Evolutionary conservation across 768 basidiomycete genomes (phyloP).

Genomic region (Tricholomella constricta): DNA sequence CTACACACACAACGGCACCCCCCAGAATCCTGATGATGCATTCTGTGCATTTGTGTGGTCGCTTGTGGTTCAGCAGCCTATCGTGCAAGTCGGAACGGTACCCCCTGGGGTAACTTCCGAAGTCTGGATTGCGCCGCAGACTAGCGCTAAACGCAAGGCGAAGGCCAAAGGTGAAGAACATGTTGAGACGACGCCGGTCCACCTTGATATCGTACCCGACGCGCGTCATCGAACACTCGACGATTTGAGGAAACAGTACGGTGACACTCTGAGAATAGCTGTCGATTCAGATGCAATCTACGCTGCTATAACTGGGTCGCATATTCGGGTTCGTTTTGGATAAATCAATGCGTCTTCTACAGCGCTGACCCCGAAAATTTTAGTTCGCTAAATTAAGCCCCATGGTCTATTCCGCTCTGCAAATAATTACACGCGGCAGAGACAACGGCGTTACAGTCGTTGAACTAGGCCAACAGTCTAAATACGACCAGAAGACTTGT

Average conservation of each 20-base stretch:
- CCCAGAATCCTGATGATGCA: constrained; percentile 66
- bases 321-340: constrained; percentile 63
- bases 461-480: constrained; percentile 72
- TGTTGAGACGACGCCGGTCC: constrained; percentile 42
- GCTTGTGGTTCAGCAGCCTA: constrained; percentile 71
- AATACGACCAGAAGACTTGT: constrained; percentile 88
- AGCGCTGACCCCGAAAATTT: constrained; percentile 8
- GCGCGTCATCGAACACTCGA: constrained; percentile 56
- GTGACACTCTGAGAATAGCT: constrained; percentile 68
- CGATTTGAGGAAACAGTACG: constrained; percentile 57
- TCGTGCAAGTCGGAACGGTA: constrained; percentile 72
- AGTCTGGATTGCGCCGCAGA: constrained; percentile 79
- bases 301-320: constrained; percentile 81
- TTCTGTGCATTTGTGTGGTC: constrained; percentile 86
- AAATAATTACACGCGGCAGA: constrained; percentile 81
- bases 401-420: constrained; percentile 83
- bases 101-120: constrained; percentile 61
- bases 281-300: constrained; percentile 76
- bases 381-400: constrained; percentile 81
- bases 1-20: constrained; percentile 47
- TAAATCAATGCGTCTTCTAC: neutral
- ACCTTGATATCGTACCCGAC: constrained; percentile 56
- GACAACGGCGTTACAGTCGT: constrained; percentile 79
- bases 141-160: constrained; percentile 65
- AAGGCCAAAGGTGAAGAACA: constrained; percentile 55